Conservation (phyloP, 768 basidiomycete genomes). For the Galerina marginata region DNA sequence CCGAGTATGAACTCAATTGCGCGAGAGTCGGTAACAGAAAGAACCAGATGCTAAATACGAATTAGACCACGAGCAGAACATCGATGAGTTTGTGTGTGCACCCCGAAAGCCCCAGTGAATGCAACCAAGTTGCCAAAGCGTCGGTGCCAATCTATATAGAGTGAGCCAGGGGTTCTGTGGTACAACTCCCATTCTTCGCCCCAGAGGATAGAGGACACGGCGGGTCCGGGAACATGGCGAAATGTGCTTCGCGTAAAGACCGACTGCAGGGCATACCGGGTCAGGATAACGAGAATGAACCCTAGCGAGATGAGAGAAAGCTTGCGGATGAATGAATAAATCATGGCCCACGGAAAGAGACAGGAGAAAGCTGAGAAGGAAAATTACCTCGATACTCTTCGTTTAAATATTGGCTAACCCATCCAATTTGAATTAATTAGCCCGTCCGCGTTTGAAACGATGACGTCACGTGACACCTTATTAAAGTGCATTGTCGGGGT, state of each 20-base stretch:
- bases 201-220: constrained; percentile 56
- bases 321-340: constrained; percentile 30
- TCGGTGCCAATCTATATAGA: constrained; percentile 57
- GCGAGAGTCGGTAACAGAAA: constrained; percentile 60
- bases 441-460: not conserved
- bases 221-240: constrained; percentile 57
- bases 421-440: not conserved
- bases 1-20: constrained; percentile 61
- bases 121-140: constrained; percentile 59
- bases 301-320: constrained; percentile 30
- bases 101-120: constrained; percentile 63
- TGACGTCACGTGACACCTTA: constrained; percentile 20
- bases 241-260: constrained; percentile 39
- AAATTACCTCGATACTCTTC: not conserved
- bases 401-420: not conserved
- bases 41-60: constrained; percentile 51
- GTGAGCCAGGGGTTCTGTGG: constrained; percentile 53
- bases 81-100: constrained; percentile 30
- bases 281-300: constrained; percentile 34
- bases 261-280: constrained; percentile 40
- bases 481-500: not conserved
- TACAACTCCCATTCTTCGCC: constrained; percentile 67
- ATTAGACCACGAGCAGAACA: constrained; percentile 4
- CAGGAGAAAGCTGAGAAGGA: not conserved
- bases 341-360: constrained; percentile 22